phyloP scores from a whole-genome alignment of 2,329 filamentous ascomycete genomes.

The Ploettnerulaceae sp. region DNA sequence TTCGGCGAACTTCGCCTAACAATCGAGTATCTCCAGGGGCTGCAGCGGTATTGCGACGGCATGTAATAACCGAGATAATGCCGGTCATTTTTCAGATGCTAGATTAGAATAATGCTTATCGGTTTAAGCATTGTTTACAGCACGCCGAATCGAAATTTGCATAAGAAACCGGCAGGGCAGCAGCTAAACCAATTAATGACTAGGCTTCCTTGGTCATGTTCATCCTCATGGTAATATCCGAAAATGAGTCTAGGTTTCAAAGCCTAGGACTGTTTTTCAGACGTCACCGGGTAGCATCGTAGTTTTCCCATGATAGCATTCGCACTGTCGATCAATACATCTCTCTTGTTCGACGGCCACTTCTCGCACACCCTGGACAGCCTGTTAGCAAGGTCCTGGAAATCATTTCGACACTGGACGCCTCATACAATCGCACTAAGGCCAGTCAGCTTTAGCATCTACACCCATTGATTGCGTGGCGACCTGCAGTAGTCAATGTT shows the following conservation, averaged over 20 bases:
- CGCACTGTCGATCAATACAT: slow-evolving; percentile 21
- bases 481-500: slow-evolving; percentile 46
- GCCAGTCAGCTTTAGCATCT: slow-evolving; percentile 28
- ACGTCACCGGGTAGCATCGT: slow-evolving; percentile 1
- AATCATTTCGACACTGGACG: slow-evolving; percentile 4
- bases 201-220: no score
- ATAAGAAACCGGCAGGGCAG: no score
- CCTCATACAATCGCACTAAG: slow-evolving; percentile 34
- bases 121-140: no score
- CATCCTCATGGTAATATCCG: no score
- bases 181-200: no score
- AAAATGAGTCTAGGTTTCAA: not conserved
- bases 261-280: no score
- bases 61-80: not conserved
- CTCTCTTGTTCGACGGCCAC: slow-evolving; percentile 27
- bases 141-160: no score
- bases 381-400: slow-evolving; percentile 12
- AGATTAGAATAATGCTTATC: no score
- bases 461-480: slow-evolving; percentile 27
- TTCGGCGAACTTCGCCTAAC: no score
- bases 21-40: no score
- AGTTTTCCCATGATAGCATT: not conserved
- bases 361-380: slow-evolving; percentile 25
- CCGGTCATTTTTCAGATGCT: no score
- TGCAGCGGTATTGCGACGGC: not conserved